Conservation (phyloP, 2,329 filamentous ascomycete species). For the Sporothrix variecibatus region DNA sequence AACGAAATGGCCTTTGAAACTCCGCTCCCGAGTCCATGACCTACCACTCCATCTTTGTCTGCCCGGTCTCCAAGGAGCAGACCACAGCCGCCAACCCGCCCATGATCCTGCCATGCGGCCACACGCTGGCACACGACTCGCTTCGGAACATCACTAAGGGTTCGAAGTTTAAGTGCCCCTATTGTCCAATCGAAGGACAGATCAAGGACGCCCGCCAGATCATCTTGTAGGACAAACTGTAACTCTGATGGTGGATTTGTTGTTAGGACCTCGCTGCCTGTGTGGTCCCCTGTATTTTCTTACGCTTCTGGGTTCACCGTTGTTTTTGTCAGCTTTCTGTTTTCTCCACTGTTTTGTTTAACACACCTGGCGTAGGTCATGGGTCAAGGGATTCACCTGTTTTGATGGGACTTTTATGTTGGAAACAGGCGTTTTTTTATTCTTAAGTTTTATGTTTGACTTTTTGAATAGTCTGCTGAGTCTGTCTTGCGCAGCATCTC, state of each 20-base stretch:
- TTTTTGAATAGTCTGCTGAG: not conserved
- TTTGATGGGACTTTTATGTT: not conserved
- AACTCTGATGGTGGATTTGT: not conserved
- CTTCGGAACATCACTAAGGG: constrained; percentile 79
- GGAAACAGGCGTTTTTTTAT: not conserved
- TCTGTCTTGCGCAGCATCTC: not conserved
- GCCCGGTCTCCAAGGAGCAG: constrained; percentile 95
- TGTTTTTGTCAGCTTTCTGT: not conserved
- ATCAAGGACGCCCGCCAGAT: constrained; percentile 75
- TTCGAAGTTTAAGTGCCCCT: constrained; percentile 87
- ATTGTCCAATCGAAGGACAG: constrained; percentile 84
- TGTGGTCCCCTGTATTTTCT: not conserved
- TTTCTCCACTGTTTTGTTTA: not conserved
- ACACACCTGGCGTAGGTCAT: not conserved
- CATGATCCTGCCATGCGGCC: constrained; percentile 95
- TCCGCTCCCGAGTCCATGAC: constrained; percentile 61
- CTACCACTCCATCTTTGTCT: constrained; percentile 97
- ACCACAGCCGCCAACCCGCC: constrained; percentile 90
- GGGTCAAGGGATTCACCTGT: not conserved
- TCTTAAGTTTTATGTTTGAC: not conserved
- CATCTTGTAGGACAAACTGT: constrained; percentile 51
- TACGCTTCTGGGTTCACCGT: not conserved
- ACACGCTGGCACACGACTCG: constrained; percentile 86
- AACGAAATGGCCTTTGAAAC: constrained; percentile 84
- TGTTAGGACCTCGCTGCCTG: not conserved